Base-by-base conservation (phyloP, 176 grass and related monocot species). In the Juncus effusus region DNA sequence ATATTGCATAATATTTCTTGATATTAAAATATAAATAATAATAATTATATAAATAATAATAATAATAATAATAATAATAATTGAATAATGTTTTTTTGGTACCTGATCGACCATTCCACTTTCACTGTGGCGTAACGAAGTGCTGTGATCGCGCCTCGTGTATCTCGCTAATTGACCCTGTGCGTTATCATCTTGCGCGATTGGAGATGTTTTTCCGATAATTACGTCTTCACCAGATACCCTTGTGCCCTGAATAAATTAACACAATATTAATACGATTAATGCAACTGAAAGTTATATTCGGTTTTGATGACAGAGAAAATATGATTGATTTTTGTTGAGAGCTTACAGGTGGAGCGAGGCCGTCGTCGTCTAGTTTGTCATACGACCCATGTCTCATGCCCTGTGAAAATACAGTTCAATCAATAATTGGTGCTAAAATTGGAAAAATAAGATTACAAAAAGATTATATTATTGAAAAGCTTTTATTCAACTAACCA, bases 51-150 rank as follows among this genome's bases (percentile, higher is more conserved):
- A 28, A 28, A 28, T 28, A 28, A 28, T 28, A 28, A 0, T 28
- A 28, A 28, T 28, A 28, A 28, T 28, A 28, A 28, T 28, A 1
- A 28, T 28, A 1, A 28, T 28, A 1, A 28, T 28, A 28, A 28
- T 28, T 28, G 19, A 28, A 28, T 28, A 28, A 28, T 28, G 19
- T 28, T 28, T 28, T 28, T 28, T 28, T 28, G 19, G 19, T 67
- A 89, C 93, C 85, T 99, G 88, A 90, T 99, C 88, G 60, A 99
- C 88, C 88, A 99, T 89, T 38, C 94, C 94, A 83, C 87, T 99
- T 79, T 99, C 94, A 78, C 85, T 93, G 47, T 93, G 94, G 38
- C 88, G 94, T 38, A 93, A 62, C 61, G 84, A 89, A 62, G 94
- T 99, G 77, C 94, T 99, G 81, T 99, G 94, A 69, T 99, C 94